Evolutionary conservation across 768 basidiomycete genomes (phyloP).

Genomic region (Grammothele lineata): DNA sequence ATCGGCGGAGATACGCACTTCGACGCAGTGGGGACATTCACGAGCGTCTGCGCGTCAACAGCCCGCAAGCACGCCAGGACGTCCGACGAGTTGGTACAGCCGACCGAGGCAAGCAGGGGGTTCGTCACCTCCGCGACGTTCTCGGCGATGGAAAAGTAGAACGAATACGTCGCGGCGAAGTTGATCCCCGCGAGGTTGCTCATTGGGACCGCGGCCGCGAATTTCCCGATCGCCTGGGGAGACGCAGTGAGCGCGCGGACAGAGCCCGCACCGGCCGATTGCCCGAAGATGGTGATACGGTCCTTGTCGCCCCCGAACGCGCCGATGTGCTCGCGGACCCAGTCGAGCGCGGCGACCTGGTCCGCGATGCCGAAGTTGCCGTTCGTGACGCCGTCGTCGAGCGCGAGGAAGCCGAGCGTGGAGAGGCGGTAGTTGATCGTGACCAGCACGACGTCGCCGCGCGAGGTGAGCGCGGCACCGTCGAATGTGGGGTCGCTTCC

Average conservation of each 20-base stretch:
- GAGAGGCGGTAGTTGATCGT: constrained; percentile 37
- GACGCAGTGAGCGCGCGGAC: constrained; percentile 31
- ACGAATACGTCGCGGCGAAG: constrained; percentile 45
- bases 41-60: constrained; percentile 32
- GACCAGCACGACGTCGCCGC: constrained; percentile 39
- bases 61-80: constrained; percentile 34
- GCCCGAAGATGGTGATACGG: constrained; percentile 49
- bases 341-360: constrained; percentile 36
- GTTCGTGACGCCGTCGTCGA: constrained; percentile 38
- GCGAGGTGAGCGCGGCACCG: constrained; percentile 40
- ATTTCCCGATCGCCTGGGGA: constrained; percentile 30
- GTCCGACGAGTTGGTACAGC: constrained; percentile 33
- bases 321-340: constrained; percentile 49
- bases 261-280: constrained; percentile 49
- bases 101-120: constrained; percentile 35
- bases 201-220: constrained; percentile 29
- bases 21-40: constrained; percentile 30
- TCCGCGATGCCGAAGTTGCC: constrained; percentile 46
- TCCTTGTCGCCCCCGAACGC: constrained; percentile 56
- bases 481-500: constrained; percentile 38
- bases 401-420: constrained; percentile 40
- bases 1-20: constrained; percentile 15
- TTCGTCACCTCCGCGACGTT: constrained; percentile 33
- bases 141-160: constrained; percentile 43
- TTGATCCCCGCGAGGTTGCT: constrained; percentile 48